Evolutionary conservation across 352 stramenopile genomes (phyloP).

Genomic region (Aphanomyces cochlioides): DNA sequence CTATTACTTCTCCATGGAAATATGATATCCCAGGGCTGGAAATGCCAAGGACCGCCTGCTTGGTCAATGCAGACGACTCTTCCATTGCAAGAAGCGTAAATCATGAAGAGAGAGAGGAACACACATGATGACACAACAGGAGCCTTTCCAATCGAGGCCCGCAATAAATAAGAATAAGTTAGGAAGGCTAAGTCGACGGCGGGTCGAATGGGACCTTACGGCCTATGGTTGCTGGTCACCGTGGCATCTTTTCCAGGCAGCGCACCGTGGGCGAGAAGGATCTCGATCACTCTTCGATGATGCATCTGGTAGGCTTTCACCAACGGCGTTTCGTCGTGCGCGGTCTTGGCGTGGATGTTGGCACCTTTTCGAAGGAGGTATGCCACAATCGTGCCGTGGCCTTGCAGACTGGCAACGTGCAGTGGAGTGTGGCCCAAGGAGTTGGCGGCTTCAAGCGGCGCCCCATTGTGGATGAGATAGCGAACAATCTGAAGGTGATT

Average conservation of each 20-base stretch:
- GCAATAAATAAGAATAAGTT: background rate
- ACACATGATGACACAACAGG: no score
- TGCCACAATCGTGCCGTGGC: slow-evolving; percentile 63
- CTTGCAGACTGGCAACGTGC: slow-evolving; percentile 71
- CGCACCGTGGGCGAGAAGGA: slow-evolving; percentile 42
- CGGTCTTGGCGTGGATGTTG: slow-evolving; percentile 58
- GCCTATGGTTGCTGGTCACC: no score
- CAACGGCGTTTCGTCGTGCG: slow-evolving; percentile 60
- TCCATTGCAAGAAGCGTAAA: no score
- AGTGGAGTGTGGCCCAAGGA: slow-evolving; percentile 62
- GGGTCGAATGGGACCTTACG: no score
- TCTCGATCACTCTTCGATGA: slow-evolving; percentile 70
- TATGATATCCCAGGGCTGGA: no score
- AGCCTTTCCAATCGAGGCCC: no score
- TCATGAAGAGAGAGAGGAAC: no score
- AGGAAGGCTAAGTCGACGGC: background rate
- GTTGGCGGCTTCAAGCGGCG: slow-evolving; percentile 54
- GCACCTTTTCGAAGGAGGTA: slow-evolving; percentile 67
- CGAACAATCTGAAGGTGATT: slow-evolving; percentile 67
- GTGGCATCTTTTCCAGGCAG: no score
- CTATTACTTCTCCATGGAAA: no score
- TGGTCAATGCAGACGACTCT: no score
- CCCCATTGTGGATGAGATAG: slow-evolving; percentile 47
- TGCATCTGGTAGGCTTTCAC: slow-evolving; percentile 81
- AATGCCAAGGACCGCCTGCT: no score